Evolutionary conservation across 108 stramenopile genomes (phyloP).

Genomic region (Skeletonema costatum): DNA sequence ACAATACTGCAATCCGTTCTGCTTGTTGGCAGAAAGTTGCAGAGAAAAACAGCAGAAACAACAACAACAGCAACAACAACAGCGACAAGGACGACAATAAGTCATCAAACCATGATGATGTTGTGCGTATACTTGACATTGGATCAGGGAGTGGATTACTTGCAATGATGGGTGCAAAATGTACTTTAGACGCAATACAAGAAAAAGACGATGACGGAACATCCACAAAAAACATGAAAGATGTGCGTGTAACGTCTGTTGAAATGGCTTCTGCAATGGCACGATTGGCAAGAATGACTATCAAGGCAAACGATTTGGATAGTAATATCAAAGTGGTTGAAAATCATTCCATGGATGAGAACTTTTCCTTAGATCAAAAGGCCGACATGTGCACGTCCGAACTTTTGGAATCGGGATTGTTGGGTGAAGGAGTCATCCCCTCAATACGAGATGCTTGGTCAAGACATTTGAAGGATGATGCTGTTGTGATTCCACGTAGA

Average conservation of each 20-base stretch:
- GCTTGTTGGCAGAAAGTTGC: conserved; percentile 43
- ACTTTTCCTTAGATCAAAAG: conserved; percentile 31
- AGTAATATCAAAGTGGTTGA: conserved; percentile 53
- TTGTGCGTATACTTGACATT: conserved; percentile 67
- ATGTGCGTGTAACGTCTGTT: conserved; percentile 53
- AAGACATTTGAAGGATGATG: conserved; percentile 65
- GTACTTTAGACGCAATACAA: conserved; percentile 17
- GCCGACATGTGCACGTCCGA: conserved; percentile 79
- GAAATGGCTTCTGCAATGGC: conserved; percentile 89
- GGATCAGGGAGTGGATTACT: conserved; percentile 81
- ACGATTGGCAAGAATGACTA: conserved; percentile 51
- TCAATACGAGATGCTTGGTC: conserved; percentile 83
- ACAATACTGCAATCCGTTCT: conserved; percentile 59
- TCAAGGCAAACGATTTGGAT: conserved; percentile 54
- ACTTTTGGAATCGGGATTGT: conserved; percentile 77
- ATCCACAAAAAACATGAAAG: neutral
- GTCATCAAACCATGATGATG: conserved; percentile 6
- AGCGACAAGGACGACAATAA: neutral
- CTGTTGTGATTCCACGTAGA: conserved; percentile 69
- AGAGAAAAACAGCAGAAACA: neutral
- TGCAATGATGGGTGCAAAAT: conserved; percentile 68
- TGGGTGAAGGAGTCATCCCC: conserved; percentile 82
- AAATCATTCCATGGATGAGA: conserved; percentile 67
- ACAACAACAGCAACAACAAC: neutral
- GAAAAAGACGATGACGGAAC: neutral